Conservation (phyloP, 768 basidiomycete genomes). For the Auriscalpium vulgare region DNA sequence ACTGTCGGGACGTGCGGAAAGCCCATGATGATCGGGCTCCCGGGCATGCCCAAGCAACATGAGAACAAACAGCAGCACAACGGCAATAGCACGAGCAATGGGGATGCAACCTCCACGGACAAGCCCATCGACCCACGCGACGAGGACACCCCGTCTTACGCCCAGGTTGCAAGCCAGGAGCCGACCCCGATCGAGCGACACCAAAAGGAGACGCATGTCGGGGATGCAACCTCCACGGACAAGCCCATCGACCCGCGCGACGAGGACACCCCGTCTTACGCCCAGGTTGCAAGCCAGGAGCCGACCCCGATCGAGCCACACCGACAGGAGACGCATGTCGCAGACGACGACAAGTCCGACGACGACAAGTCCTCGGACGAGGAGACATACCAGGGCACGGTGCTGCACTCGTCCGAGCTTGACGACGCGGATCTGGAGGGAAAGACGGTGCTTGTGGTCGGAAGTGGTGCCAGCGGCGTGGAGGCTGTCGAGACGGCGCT, state of each 20-base stretch:
- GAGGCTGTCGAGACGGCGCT: constrained; percentile 36
- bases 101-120: not conserved
- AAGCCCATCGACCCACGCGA: not conserved
- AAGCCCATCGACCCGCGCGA: not conserved
- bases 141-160: not conserved
- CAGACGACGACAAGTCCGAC: constrained; percentile 1
- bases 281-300: not conserved
- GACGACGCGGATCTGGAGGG: constrained; percentile 31
- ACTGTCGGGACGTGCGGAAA: constrained; percentile 43
- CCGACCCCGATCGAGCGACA: not conserved
- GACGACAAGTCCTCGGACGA: constrained; percentile 18
- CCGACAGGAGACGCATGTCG: not conserved
- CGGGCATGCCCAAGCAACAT: constrained; percentile 34
- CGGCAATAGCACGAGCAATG: not conserved
- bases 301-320: not conserved
- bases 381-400: constrained; percentile 27
- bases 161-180: not conserved
- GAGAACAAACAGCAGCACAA: constrained; percentile 3
- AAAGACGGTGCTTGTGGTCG: constrained; percentile 38
- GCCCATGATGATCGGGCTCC: constrained; percentile 35
- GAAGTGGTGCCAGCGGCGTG: constrained; percentile 48
- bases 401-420: constrained; percentile 42
- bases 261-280: not conserved
- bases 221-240: not conserved
- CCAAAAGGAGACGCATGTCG: not conserved